Evolutionary conservation across 495 filamentous ascomycete genomes (phyloP).

Genomic region (Tuber brumale): DNA sequence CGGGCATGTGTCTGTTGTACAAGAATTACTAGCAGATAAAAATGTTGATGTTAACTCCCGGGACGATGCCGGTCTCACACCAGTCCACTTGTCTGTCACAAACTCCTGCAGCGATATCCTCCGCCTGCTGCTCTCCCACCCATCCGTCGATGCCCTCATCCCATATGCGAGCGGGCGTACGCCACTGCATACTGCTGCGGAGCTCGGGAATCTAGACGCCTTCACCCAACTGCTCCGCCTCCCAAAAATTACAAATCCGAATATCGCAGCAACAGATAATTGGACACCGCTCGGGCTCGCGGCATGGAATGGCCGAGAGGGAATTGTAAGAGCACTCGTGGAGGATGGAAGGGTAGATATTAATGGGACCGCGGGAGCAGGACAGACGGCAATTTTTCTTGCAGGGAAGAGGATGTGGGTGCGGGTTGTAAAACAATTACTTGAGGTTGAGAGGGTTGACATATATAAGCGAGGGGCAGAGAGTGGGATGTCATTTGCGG

Average conservation of each 20-base stretch:
- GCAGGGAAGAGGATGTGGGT: not conserved
- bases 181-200: not conserved
- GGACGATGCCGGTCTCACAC: not conserved
- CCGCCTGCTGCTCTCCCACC: not conserved
- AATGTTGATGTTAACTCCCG: not conserved
- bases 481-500: not conserved
- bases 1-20: not conserved
- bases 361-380: not conserved
- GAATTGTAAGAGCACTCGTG: not conserved
- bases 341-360: not conserved
- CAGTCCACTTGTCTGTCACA: not conserved
- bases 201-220: not conserved
- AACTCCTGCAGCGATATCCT: not conserved
- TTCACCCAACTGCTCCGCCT: not conserved
- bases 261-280: not conserved
- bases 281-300: not conserved
- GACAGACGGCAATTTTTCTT: not conserved
- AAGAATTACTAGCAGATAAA: not conserved
- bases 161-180: not conserved
- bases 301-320: not conserved
- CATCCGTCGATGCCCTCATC: not conserved
- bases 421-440: not conserved
- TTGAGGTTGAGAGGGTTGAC: not conserved
- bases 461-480: not conserved
- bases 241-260: not conserved